phyloP scores from a whole-genome alignment of 208 protist species.

The Acanthamoeba lenticulata region DNA sequence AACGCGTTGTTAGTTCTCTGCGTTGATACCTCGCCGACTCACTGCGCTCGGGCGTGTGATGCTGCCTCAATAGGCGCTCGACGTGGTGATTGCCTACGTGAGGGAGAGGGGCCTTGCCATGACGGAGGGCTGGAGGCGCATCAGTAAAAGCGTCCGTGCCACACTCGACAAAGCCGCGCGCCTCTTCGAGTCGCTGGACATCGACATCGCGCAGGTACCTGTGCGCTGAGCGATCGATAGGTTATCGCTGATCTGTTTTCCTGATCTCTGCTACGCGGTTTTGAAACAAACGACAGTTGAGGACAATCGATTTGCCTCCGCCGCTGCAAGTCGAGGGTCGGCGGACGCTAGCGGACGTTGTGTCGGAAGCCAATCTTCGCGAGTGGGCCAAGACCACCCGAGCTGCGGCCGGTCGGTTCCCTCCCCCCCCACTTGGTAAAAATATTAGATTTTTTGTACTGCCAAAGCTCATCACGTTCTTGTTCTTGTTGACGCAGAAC shows the following conservation, averaged over 20 bases:
- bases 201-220: background rate
- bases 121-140: background rate
- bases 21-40: no score
- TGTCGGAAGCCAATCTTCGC: background rate
- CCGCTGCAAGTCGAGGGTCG: background rate
- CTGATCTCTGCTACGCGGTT: background rate
- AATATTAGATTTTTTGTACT: no score
- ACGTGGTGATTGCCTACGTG: background rate
- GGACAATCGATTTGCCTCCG: background rate
- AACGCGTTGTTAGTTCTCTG: no score
- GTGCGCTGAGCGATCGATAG: background rate
- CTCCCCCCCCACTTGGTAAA: background rate
- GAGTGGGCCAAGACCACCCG: background rate
- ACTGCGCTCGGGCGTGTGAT: no score
- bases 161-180: background rate
- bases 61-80: background rate
- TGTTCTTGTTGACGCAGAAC: no score
- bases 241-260: background rate
- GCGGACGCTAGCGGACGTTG: background rate
- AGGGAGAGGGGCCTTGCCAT: background rate
- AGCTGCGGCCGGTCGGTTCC: background rate
- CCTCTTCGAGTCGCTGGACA: slow-evolving; percentile 38
- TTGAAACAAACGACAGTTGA: no score
- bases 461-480: no score
- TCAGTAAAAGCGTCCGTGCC: background rate